Base-by-base conservation (phyloP, 1,139 yeast genomes). In the Yamadazyma atlantica region DNA sequence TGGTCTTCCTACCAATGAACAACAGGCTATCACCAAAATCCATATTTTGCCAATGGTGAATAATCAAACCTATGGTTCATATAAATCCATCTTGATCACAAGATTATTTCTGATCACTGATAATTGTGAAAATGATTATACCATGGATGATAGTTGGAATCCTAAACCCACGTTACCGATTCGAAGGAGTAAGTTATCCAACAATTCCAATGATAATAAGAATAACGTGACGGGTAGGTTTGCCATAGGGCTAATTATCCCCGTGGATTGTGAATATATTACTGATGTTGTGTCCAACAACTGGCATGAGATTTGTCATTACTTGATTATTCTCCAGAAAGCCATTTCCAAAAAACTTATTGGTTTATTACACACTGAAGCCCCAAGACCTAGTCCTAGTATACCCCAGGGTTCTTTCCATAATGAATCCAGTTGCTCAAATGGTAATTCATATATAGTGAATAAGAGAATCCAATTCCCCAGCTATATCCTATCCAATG, bases 1-100 rank as follows among this genome's bases (percentile, higher is more conserved):
- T 42, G 82, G 82, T 0, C 54, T 77, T 25, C 78, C 80, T 11
- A 59, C 74, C 4, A 73, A 65, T 44, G 81, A 77, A 42, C 55
- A 63, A n/a, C 63, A 62, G 25, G 53, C 66, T 18, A 55, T 69
- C 13, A 73, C 78, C 2, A 78, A 77, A 44, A 50, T 77, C 7
- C 82, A 77, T 51, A 50, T 63, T 22, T 53, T 78, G 14, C 80
- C 80, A 0, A 55, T 67, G 2, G 49, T 74, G 14, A 60, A 69
- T 35, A 57, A 53, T 36, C 55, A 53, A 44, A 45, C 57, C 3
- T 54, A 51, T 35, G 67, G 63, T 4, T 41, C 61, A 4, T 55
- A 57, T 32, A 54, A 56, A 18, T 64, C 77, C 5, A 63, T 77
- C 7, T 54, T 78, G 22, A 54, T 77, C 23, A 72, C 82, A 0